Percentiles rank a stretch among this genome's conserved stretches.
Conservation (phyloP, 2,329 filamentous ascomycete genomes). For the Hyphodiscus sp. region DNA sequence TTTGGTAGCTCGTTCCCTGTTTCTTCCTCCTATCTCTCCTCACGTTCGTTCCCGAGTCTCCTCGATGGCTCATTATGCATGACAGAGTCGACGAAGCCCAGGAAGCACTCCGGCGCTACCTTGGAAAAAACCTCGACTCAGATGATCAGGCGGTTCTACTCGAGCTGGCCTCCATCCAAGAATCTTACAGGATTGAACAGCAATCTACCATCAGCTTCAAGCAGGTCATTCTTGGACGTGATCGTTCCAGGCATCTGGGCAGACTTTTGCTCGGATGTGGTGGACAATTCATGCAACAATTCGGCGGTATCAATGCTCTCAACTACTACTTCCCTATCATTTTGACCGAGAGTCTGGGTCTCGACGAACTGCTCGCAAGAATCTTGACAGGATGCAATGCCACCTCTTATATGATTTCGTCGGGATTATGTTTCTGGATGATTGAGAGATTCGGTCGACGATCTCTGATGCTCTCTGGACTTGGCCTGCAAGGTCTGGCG, state of each 20-base stretch:
- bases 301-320: constrained; percentile 35
- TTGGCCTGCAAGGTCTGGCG: constrained; percentile 33
- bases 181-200: constrained; percentile 42
- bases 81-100: constrained; percentile 28
- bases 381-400: constrained; percentile 48
- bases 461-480: constrained; percentile 43
- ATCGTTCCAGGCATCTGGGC: constrained; percentile 36
- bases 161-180: constrained; percentile 44
- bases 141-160: constrained; percentile 47
- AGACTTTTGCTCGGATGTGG: constrained; percentile 41
- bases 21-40: constrained; percentile 2
- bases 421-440: constrained; percentile 31
- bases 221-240: constrained; percentile 10
- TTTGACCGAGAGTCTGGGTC: constrained; percentile 39
- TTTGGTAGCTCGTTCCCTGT: too few species aligned
- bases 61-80: constrained; percentile 28
- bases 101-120: constrained; percentile 28
- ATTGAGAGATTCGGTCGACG: constrained; percentile 53
- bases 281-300: constrained; percentile 43
- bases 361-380: constrained; percentile 40
- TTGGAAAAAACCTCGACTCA: constrained; percentile 22
- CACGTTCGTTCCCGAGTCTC: constrained; percentile 32
- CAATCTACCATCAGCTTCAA: constrained; percentile 14
- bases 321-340: constrained; percentile 42
- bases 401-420: constrained; percentile 29